phyloP scores from a whole-genome alignment of 2,329 filamentous ascomycete genomes.

The Colletotrichum spaethianum region DNA sequence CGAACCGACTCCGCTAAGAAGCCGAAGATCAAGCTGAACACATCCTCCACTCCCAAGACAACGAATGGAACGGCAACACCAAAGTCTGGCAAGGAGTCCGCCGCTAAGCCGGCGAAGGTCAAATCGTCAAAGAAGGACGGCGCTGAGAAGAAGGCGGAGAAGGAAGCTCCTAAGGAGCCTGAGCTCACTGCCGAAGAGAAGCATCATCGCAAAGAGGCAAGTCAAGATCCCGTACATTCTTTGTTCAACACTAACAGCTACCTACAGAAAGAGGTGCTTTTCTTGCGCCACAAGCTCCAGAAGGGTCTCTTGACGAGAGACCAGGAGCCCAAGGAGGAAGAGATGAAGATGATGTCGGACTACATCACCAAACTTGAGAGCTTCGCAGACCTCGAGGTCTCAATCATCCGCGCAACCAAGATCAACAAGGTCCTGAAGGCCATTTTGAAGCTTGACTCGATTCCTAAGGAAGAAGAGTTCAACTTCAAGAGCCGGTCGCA shows the following conservation, averaged over 20 bases:
- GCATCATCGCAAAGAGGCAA: constrained; percentile 71
- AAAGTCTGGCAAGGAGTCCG: constrained; percentile 69
- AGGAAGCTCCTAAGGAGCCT: constrained; percentile 66
- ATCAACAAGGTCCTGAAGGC: constrained; percentile 99
- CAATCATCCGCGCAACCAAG: constrained; percentile 92
- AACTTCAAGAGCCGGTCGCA: constrained; percentile 89
- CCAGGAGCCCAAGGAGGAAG: constrained; percentile 86
- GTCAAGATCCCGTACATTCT: constrained; percentile 41
- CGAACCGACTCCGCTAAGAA: constrained; percentile 76
- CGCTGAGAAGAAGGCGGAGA: constrained; percentile 71
- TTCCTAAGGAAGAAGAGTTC: constrained; percentile 91
- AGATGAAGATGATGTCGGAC: constrained; percentile 84
- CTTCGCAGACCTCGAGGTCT: constrained; percentile 84
- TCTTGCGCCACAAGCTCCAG: constrained; percentile 93
- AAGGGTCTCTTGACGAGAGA: constrained; percentile 92
- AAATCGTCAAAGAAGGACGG: constrained; percentile 69
- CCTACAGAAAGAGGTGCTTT: constrained; percentile 82
- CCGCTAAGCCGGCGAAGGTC: constrained; percentile 65
- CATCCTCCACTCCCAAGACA: constrained; percentile 77
- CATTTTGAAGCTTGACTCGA: constrained; percentile 87
- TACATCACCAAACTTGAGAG: constrained; percentile 86
- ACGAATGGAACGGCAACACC: constrained; percentile 72
- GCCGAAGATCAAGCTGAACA: constrained; percentile 76
- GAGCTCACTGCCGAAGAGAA: constrained; percentile 72
- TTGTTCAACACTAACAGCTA: constrained; percentile 50